Base-by-base conservation (phyloP, 768 basidiomycete genomes). In the Suillus fuscotomentosus region DNA sequence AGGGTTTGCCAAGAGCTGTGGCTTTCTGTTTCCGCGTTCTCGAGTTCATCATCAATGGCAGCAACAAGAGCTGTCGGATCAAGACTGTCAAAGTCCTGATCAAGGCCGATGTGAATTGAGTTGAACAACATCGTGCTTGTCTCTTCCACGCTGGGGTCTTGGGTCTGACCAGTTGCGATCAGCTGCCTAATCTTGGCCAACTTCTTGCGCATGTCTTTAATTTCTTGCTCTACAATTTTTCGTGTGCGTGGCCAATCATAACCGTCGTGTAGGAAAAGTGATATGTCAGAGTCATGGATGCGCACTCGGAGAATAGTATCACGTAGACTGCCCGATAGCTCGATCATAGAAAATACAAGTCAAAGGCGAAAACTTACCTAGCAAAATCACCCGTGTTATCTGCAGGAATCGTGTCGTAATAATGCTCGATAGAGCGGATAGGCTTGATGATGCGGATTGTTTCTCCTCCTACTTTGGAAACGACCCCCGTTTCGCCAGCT, bases 211-310 rank as follows among this genome's bases (percentile, higher is more conserved):
- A 99, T 94, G 50, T 91, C 89, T 71, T 90, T 93, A 54, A 94
- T 85, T 74, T 95, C 90, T 43, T 92, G 88, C 72, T 96, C 93
- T 62, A 99, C 95, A 3, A 85, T 85, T 76, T 84, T 89, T 39
- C 97, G 88, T 4, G 97, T 99, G 56, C 82, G 82, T 2, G 73
- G 76, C 96, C 97, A 99, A 73, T 99, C 97, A 70, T 95, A 99
- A 2, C 97, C 97, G 63, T 95, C 94, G 71, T 97, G 92, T 3
- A 99, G 82, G 60, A 88, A 83, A 27, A 98, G 70, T 1, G 83
- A 83, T 56, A 91, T 74, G 67, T 91, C 83, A 61, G 85, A 87
- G 50, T 90, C 77, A 50, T 83, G 80, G 5, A 93, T 69, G 31
- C 86, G 82, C 63, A 91, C 70, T 36, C 78, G 82, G n/a, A 88